A percentile compares a stretch with the other conserved stretches of the same genome.
These are phyloP conservation scores for Paramecium sonneborni DNA, from an alignment of 73 alveolate species.

Conservation along the genomic window DNA sequence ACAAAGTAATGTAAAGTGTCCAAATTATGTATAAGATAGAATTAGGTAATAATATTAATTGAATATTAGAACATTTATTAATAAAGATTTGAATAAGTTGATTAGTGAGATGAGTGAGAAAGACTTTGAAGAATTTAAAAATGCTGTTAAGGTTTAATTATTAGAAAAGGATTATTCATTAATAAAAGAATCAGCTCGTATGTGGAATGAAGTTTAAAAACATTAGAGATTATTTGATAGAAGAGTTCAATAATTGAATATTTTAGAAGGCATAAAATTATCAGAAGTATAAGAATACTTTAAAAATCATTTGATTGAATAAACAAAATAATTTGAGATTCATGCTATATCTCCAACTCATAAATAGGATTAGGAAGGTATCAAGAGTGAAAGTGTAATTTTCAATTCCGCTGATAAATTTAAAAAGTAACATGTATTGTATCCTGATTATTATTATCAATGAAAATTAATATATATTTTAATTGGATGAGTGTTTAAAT, in stretches of 20 bases:
- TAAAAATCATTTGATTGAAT: background rate
- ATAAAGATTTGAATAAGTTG: background rate
- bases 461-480: background rate
- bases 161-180: slow-evolving; percentile 39
- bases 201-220: slow-evolving; percentile 60
- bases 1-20: slow-evolving; percentile 57
- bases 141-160: slow-evolving; percentile 43
- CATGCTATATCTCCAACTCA: slow-evolving; percentile 54
- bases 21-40: slow-evolving; percentile 60
- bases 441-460: slow-evolving; percentile 44
- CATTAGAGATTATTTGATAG: slow-evolving; percentile 59
- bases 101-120: slow-evolving; percentile 27
- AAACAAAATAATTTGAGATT: slow-evolving; percentile 7
- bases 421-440: background rate
- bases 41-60: background rate
- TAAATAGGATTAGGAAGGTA: background rate
- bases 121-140: slow-evolving; percentile 44
- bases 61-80: background rate
- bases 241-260: background rate
- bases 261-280: background rate
- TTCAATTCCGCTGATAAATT: background rate
- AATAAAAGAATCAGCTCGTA: slow-evolving; percentile 44
- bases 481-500: slow-evolving; percentile 57
- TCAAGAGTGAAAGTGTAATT: background rate
- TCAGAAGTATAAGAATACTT: background rate